Conservation (phyloP, 441 rosid species). For the Pelargonium cotyledonis region DNA sequence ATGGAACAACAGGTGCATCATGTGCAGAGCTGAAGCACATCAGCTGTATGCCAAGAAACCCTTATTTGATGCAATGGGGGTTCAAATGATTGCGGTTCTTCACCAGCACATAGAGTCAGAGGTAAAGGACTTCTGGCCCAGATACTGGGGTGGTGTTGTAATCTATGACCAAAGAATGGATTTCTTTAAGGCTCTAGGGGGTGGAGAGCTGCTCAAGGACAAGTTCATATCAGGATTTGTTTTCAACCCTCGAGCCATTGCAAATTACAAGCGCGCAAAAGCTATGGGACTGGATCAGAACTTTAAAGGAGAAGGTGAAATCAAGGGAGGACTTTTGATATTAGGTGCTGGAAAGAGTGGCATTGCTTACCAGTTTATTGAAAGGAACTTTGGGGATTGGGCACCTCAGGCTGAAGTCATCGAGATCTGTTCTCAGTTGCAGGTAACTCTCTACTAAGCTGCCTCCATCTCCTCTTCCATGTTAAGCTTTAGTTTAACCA, state of each 20-base stretch:
- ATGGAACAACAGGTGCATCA: constrained; percentile 50
- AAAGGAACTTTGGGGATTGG: constrained; percentile 66
- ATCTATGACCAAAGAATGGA: constrained; percentile 44
- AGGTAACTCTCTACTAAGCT: constrained; percentile 31
- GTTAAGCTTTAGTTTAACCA: constrained; percentile 14
- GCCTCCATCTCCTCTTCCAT: constrained; percentile 1
- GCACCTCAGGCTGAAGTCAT: constrained; percentile 53
- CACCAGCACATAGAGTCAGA: constrained; percentile 61
- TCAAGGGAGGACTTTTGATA: constrained; percentile 60
- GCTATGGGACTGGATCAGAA: constrained; percentile 42
- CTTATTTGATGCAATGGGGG: constrained; percentile 53
- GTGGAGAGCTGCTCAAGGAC: constrained; percentile 56
- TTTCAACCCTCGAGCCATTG: constrained; percentile 57
- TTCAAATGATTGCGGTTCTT: constrained; percentile 55
- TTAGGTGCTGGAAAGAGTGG: constrained; percentile 45
- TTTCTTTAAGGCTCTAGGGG: constrained; percentile 64
- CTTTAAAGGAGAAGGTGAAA: constrained; percentile 61
- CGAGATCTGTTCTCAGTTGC: constrained; percentile 46
- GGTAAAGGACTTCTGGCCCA: constrained; percentile 68
- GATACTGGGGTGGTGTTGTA: constrained; percentile 63
- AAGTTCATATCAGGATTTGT: constrained; percentile 64
- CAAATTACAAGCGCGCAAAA: constrained; percentile 61
- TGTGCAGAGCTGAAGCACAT: constrained; percentile 76
- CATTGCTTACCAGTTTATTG: constrained; percentile 57
- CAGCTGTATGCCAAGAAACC: constrained; percentile 55